These are phyloP conservation scores for Blepharisma stoltei DNA, from an alignment of 73 alveolate genomes.

Conservation along the genomic window DNA sequence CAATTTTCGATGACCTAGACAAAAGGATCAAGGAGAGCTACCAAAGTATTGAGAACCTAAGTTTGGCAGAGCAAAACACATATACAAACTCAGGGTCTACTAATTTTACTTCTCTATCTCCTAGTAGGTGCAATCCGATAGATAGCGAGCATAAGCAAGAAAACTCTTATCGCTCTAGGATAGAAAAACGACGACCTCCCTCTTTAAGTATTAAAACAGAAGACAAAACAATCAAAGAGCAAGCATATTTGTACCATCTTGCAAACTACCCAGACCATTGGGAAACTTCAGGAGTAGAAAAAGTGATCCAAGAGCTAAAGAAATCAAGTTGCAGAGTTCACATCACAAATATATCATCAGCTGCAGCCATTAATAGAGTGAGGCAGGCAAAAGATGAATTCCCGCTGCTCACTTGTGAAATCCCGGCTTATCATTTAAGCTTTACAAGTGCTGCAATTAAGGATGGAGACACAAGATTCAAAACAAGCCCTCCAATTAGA, in stretches of 20 bases:
- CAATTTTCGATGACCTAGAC: conserved; percentile 2
- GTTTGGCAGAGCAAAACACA: conserved; percentile 16
- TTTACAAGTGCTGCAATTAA: neutral
- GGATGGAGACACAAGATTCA: conserved; percentile 23
- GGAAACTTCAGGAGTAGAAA: conserved; percentile 14
- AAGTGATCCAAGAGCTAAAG: neutral
- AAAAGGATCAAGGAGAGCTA: neutral
- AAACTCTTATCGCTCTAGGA: no score
- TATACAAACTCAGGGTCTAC: neutral
- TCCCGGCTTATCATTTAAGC: neutral
- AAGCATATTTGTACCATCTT: neutral
- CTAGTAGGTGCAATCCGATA: no score
- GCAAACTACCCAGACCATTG: conserved; percentile 22
- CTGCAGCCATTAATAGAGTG: conserved; percentile 1
- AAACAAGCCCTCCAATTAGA: conserved; percentile 32
- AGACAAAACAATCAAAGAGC: no score
- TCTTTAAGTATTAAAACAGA: no score
- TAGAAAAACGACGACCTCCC: no score
- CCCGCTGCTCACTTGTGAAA: neutral
- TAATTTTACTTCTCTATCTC: neutral
- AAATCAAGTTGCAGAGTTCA: neutral
- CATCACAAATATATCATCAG: conserved; percentile 18
- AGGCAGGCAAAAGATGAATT: neutral
- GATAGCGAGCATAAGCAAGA: no score
- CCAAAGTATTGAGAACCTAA: neutral